Percentiles rank a stretch among this genome's conserved stretches.
phyloP scores from a whole-genome alignment of 176 grass and related monocot species.

The Musa schizocarpa region DNA sequence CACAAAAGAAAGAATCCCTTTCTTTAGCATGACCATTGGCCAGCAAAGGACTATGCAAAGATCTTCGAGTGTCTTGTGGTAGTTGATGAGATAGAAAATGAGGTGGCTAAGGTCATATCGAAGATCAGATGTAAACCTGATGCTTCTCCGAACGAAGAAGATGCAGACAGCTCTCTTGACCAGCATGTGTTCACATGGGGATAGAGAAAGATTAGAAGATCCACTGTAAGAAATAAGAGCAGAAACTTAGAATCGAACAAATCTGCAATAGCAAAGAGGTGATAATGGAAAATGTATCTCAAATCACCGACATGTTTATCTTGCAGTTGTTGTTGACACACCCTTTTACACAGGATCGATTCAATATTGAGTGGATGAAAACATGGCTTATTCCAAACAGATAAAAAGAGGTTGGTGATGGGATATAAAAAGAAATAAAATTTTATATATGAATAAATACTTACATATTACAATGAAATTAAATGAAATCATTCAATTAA shows the following conservation, averaged over 20 bases:
- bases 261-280: slow-evolving; percentile 92
- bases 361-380: slow-evolving; percentile 84
- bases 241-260: slow-evolving; percentile 47
- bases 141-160: slow-evolving; percentile 28
- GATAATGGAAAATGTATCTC: slow-evolving; percentile 80
- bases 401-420: slow-evolving; percentile 60
- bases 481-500: too few relatives aligned
- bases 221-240: slow-evolving; percentile 95
- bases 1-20: slow-evolving; percentile 74
- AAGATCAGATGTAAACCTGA: slow-evolving; percentile 46
- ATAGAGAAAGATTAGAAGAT: slow-evolving; percentile 99
- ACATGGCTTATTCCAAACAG: slow-evolving; percentile 60
- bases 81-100: slow-evolving; percentile 68
- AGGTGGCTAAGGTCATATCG: slow-evolving; percentile 77
- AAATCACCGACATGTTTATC: slow-evolving; percentile 73
- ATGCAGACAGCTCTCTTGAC: slow-evolving; percentile 7
- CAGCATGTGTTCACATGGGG: slow-evolving; percentile 67
- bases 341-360: slow-evolving; percentile 81
- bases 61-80: slow-evolving; percentile 83
- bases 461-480: too few relatives aligned
- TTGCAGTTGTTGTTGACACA: slow-evolving; percentile 83
- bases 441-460: too few relatives aligned
- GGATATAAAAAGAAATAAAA: too few relatives aligned
- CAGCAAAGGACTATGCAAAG: slow-evolving; percentile 62
- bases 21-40: slow-evolving; percentile 95